A percentile compares a stretch with the other conserved stretches of the same genome.
These are phyloP conservation scores for Bipolaris bicolor DNA, from an alignment of 2,329 filamentous ascomycete genomes.

Conservation along the genomic window DNA sequence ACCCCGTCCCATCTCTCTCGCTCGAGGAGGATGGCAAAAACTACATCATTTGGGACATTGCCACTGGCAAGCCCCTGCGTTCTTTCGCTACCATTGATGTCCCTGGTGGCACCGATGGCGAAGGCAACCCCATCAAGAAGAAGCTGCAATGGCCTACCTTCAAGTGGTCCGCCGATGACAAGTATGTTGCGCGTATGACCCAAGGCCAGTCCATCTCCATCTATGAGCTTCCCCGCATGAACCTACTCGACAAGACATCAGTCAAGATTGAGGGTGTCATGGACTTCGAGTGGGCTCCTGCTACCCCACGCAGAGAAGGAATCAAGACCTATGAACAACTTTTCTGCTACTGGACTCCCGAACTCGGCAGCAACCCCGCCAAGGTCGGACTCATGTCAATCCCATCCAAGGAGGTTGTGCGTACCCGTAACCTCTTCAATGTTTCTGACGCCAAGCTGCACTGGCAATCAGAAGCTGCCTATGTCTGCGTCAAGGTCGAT, in stretches of 20 bases:
- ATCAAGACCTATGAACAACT: conserved; percentile 94
- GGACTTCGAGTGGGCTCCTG: conserved; percentile 97
- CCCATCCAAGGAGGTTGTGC: conserved; percentile 90
- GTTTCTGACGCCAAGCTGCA: conserved; percentile 97
- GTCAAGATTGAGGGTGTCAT: conserved; percentile 96
- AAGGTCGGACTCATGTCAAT: conserved; percentile 97
- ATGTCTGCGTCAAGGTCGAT: conserved; percentile 98
- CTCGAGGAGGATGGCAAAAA: conserved; percentile 98
- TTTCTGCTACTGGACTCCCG: conserved; percentile 98
- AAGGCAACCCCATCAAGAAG: conserved; percentile 75
- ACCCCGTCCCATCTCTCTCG: conserved; percentile 73
- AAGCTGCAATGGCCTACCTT: conserved; percentile 98
- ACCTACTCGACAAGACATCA: conserved; percentile 84
- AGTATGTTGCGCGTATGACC: conserved; percentile 91
- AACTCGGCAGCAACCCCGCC: conserved; percentile 96
- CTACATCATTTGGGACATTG: conserved; percentile 98
- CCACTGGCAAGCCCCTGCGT: conserved; percentile 84
- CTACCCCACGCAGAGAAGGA: conserved; percentile 79
- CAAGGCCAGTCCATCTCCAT: conserved; percentile 88
- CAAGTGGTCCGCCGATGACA: conserved; percentile 98
- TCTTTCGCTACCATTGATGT: conserved; percentile 92
- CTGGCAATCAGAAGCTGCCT: conserved; percentile 94
- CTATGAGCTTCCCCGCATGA: conserved; percentile 89
- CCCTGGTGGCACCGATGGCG: conserved; percentile 66
- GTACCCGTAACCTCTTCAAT: conserved; percentile 96